Base-by-base conservation (phyloP, 192 early-diverging fungal genomes). In the Coemansia sp. region DNA sequence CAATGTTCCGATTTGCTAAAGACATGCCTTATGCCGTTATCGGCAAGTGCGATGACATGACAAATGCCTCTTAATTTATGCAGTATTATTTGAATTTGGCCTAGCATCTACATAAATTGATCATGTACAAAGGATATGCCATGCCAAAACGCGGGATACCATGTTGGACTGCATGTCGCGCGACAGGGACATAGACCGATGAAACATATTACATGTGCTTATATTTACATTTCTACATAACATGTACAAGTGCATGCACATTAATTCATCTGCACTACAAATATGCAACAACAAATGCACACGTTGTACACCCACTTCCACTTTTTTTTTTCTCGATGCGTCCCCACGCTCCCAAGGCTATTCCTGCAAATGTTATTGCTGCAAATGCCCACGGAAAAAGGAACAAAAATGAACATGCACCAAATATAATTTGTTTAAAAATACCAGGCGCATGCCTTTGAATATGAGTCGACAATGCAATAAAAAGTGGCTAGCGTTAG, bases 1-100 rank as follows among this genome's bases (percentile, higher is more conserved):
- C 43, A 95, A 95, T 83, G 95, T 96, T 8, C 92, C 94, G 3
- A 64, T 95, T 7, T 92, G 89, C 73, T 90, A 80, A 77, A n/a
- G 24, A 1, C 22, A 16, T 8, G 3, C 47, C 39, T 62, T 63
- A 38, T 22, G 18, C 27, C 40, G 55, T 12, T 13, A 3, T 34
- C 16, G 55, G 29, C 55, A 58, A 33, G 55, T 58, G 55, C 13
- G 10, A 29, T 58, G 55, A 4, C 2, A 50, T 50, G 49, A 10
- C 20, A 50, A 9, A 50, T 20, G 20, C 20, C 49, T 47, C 16
- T 47, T n/a, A n/a, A 50, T 50, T 39, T 38, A 62, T 62, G 60
- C 31, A 38, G 29, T 36, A n/a, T 41, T 62, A 20, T 40, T 11
- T 62, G n/a, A 16, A 38, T 38, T 40, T 13, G 36, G 16, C 36